These are phyloP conservation scores for Prunus kanzakura DNA, from an alignment of 306 rosid species.

Conservation along the genomic window DNA sequence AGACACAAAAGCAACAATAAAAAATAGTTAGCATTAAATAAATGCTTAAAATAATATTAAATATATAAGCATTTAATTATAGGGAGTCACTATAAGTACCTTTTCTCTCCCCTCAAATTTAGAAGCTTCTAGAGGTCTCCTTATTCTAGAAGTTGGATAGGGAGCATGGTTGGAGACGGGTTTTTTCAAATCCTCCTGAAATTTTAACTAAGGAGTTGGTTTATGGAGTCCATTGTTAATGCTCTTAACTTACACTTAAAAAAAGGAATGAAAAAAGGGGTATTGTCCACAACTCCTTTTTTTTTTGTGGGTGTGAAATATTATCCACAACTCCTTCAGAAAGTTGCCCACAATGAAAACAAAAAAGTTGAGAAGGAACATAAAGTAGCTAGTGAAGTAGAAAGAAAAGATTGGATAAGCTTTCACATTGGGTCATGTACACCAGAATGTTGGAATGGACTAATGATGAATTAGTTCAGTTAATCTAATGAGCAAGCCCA, in stretches of 20 bases:
- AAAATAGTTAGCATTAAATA: too few species aligned
- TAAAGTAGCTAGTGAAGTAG: not conserved
- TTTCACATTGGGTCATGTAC: not conserved
- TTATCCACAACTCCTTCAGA: not conserved
- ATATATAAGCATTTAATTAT: too few species aligned
- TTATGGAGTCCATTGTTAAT: fast-evolving
- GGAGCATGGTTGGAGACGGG: too few species aligned
- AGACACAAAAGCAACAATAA: too few species aligned
- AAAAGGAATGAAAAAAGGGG: not conserved
- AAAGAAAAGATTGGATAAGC: not conserved
- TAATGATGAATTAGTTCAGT: not conserved
- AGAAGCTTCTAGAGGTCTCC: fast-evolving
- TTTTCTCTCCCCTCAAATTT: too few species aligned
- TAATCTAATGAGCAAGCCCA: not conserved
- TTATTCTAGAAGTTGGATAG: too few species aligned
- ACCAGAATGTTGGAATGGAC: not conserved
- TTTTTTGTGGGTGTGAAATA: not conserved
- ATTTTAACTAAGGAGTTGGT: too few species aligned
- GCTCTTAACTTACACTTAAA: not conserved
- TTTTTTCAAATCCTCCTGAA: too few species aligned
- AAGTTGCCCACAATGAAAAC: not conserved
- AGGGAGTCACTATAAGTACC: fast-evolving
- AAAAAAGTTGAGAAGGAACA: not conserved
- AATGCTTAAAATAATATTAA: too few species aligned
- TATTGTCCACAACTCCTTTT: not conserved